These are phyloP conservation scores for Malus hybrid DNA, from an alignment of 331 rosid species.

Conservation along the genomic window DNA sequence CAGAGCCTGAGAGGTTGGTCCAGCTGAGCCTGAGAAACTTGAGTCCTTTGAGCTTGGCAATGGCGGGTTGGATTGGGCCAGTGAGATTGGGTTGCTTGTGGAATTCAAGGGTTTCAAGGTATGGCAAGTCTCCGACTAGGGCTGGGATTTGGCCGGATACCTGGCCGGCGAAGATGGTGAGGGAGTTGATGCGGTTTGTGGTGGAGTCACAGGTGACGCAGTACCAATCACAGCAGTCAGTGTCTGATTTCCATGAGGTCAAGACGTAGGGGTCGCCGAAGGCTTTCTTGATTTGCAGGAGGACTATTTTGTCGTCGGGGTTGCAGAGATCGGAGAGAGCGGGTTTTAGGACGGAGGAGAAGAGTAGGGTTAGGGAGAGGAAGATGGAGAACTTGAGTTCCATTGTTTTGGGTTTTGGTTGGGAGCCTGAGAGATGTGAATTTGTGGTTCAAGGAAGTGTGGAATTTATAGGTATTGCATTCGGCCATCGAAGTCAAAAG, in stretches of 20 bases:
- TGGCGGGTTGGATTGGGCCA: slow-evolving; percentile 66
- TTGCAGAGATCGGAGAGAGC: slow-evolving; percentile 42
- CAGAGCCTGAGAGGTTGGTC: slow-evolving; percentile 51
- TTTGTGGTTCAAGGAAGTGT: background rate
- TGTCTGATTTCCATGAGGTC: slow-evolving; percentile 47
- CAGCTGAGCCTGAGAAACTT: slow-evolving; percentile 27
- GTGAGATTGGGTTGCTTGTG: slow-evolving; percentile 47
- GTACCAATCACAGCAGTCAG: slow-evolving; percentile 33
- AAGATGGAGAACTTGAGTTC: background rate
- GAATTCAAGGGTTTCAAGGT: slow-evolving; percentile 30
- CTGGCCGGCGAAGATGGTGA: slow-evolving; percentile 22
- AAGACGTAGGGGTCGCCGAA: slow-evolving; percentile 52
- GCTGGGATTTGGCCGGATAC: slow-evolving; percentile 50
- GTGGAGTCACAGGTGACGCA: slow-evolving; percentile 34
- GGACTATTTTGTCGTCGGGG: slow-evolving; percentile 44
- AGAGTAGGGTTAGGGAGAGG: slow-evolving; percentile 12
- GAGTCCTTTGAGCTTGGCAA: slow-evolving; percentile 44
- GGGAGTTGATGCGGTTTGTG: slow-evolving; percentile 47
- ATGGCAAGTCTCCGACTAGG: slow-evolving; percentile 51
- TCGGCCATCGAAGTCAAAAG: background rate
- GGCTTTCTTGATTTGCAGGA: slow-evolving; percentile 45
- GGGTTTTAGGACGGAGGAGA: slow-evolving; percentile 1
- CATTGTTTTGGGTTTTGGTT: background rate
- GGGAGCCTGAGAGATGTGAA: background rate
- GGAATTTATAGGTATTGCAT: background rate